A percentile compares a stretch with the other conserved stretches of the same genome.
Evolutionary conservation across 805 yeast genomes (phyloP).

Genomic region (Cyberlindnera nakhonratchasimensis): DNA sequence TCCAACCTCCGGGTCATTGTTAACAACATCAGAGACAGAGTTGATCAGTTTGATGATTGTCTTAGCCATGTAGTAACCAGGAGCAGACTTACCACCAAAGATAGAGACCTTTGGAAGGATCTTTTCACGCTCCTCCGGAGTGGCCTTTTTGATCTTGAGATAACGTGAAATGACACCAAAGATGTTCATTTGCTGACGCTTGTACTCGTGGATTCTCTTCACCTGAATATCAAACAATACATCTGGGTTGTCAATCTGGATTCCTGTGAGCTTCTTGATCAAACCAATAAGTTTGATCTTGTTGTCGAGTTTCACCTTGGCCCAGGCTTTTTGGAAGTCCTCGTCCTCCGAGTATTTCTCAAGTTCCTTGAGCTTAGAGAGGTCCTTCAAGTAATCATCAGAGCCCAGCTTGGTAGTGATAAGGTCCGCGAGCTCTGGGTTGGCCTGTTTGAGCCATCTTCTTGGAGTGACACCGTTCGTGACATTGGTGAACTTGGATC

Average conservation of each 20-base stretch:
- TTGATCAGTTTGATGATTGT: constrained; percentile 82
- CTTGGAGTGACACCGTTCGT: constrained; percentile 96
- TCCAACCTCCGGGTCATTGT: constrained; percentile 70
- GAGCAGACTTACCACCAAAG: constrained; percentile 95
- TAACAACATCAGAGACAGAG: constrained; percentile 75
- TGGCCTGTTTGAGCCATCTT: constrained; percentile 94
- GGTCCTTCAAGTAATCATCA: constrained; percentile 64
- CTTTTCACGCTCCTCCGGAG: constrained; percentile 55
- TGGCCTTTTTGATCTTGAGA: constrained; percentile 64
- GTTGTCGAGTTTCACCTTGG: constrained; percentile 62
- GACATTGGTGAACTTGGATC: constrained; percentile 82
- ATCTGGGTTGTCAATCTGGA: constrained; percentile 58
- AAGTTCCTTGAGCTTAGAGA: constrained; percentile 62
- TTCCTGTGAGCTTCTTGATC: constrained; percentile 58
- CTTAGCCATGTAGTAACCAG: constrained; percentile 96
- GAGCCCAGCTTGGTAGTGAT: constrained; percentile 71
- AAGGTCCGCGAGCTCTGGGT: constrained; percentile 72
- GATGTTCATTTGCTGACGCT: constrained; percentile 90
- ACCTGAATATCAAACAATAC: constrained; percentile 90
- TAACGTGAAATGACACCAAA: constrained; percentile 87
- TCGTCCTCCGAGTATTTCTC: constrained; percentile 65
- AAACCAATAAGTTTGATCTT: constrained; percentile 64
- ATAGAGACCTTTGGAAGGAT: constrained; percentile 74
- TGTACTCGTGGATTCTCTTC: constrained; percentile 92
- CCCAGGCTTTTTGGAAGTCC: constrained; percentile 69